Evolutionary conservation across 805 yeast species (phyloP).

Genomic region (Tetrapisispora pingtungensis): DNA sequence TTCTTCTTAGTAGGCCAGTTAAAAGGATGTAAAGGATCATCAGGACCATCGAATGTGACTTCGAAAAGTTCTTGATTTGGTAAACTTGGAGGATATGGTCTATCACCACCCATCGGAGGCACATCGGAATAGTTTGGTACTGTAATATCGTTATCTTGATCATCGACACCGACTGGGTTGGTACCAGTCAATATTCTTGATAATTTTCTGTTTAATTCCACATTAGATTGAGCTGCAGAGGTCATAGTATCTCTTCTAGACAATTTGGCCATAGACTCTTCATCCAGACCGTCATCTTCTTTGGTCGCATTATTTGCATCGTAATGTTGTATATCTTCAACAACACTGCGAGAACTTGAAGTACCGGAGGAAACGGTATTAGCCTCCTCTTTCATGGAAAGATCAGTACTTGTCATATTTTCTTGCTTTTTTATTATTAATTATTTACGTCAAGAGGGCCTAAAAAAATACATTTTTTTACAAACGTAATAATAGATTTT

Average conservation of each 20-base stretch:
- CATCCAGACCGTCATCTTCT: background rate
- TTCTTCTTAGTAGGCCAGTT: constrained; percentile 54
- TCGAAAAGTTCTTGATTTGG: constrained; percentile 42
- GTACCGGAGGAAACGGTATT: constrained; percentile 1
- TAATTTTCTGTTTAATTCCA: constrained; percentile 8
- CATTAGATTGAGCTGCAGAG: constrained; percentile 10
- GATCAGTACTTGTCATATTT: background rate
- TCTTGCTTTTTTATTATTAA: background rate
- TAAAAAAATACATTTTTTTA: too few species aligned
- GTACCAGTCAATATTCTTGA: constrained; percentile 10
- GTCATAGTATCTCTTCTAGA: constrained; percentile 8
- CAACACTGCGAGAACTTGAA: constrained; percentile 2
- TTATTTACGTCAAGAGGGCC: too few species aligned
- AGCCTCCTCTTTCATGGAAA: background rate
- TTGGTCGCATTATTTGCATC: background rate
- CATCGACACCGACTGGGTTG: constrained; percentile 7
- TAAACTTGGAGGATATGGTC: constrained; percentile 51
- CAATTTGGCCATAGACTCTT: background rate
- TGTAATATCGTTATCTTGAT: background rate
- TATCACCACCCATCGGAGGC: constrained; percentile 58
- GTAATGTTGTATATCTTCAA: constrained; percentile 1
- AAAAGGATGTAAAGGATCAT: constrained; percentile 70
- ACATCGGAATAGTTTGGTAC: constrained; percentile 8
- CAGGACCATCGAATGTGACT: constrained; percentile 66
- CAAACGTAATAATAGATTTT: too few species aligned